phyloP scores from a whole-genome alignment of 163 green algal species.

The Chlorella variabilis region DNA sequence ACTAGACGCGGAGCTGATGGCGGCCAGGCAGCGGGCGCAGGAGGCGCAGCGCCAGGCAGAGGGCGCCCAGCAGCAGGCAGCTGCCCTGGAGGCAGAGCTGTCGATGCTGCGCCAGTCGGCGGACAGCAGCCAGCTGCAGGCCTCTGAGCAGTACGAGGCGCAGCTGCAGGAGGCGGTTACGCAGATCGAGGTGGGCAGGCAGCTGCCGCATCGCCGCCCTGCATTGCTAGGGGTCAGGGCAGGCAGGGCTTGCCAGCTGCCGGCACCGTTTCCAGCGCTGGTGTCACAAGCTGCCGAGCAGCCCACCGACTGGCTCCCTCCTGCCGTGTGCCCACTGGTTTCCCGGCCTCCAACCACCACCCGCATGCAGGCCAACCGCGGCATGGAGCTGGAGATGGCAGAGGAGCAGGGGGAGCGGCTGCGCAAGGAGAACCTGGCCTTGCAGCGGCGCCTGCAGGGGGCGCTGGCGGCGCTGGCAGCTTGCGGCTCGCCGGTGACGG shows the following conservation, averaged over 20 bases:
- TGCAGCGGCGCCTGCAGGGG: slow-evolving; percentile 47
- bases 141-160: background rate
- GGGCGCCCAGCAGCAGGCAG: slow-evolving; percentile 7
- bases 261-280: too few relatives aligned
- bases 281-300: too few relatives aligned
- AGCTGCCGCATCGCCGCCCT: too few relatives aligned
- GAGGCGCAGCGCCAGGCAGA: background rate
- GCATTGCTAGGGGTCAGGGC: too few relatives aligned
- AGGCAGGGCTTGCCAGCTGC: too few relatives aligned
- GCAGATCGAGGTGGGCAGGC: slow-evolving; percentile 33
- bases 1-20: background rate
- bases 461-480: slow-evolving; percentile 34
- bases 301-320: background rate
- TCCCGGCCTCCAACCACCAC: background rate
- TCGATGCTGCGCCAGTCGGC: background rate
- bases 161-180: slow-evolving; percentile 23
- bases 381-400: slow-evolving; percentile 65
- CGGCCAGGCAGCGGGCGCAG: background rate
- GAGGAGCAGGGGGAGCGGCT: slow-evolving; percentile 44
- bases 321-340: too few relatives aligned
- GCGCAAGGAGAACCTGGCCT: slow-evolving; percentile 44
- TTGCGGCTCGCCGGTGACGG: slow-evolving; percentile 27
- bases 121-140: background rate
- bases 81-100: slow-evolving; percentile 12
- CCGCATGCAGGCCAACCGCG: slow-evolving; percentile 43